Evolutionary conservation across 192 early-diverging fungal genomes (phyloP).

Genomic region (Geosiphon pyriformis): DNA sequence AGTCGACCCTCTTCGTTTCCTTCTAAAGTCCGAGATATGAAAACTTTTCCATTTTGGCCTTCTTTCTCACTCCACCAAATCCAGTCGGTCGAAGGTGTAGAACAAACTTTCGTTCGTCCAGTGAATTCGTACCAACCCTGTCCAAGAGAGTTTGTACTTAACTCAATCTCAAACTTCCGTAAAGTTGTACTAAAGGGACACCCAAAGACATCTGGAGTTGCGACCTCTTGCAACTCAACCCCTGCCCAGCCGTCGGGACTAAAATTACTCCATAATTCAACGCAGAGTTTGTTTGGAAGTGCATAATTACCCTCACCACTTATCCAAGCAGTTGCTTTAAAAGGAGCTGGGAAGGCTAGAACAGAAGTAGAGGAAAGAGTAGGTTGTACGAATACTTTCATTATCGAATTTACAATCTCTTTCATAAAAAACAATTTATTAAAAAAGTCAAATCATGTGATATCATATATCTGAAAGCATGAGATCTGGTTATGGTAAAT

Average conservation of each 20-base stretch:
- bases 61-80: neutral
- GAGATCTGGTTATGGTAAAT: too few relatives aligned
- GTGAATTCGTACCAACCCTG: constrained; percentile 22
- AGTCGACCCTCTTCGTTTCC: neutral
- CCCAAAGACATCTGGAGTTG: neutral
- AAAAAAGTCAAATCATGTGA: too few relatives aligned
- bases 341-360: neutral
- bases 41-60: constrained; percentile 8
- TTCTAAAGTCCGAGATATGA: neutral
- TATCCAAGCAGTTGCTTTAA: neutral
- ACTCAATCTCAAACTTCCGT: constrained; percentile 1
- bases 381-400: constrained; percentile 12
- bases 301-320: neutral
- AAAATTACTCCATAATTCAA: constrained; percentile 4
- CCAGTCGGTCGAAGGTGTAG: neutral
- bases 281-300: neutral
- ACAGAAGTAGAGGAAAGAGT: neutral
- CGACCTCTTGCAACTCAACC: neutral
- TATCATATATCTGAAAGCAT: too few relatives aligned
- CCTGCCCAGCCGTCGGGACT: neutral
- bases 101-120: neutral
- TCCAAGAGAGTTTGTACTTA: neutral
- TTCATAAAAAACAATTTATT: too few relatives aligned
- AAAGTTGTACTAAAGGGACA: neutral
- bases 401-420: too few relatives aligned